phyloP scores from a whole-genome alignment of 2,329 filamentous ascomycete species.

The Pyrenophora seminiperda region DNA sequence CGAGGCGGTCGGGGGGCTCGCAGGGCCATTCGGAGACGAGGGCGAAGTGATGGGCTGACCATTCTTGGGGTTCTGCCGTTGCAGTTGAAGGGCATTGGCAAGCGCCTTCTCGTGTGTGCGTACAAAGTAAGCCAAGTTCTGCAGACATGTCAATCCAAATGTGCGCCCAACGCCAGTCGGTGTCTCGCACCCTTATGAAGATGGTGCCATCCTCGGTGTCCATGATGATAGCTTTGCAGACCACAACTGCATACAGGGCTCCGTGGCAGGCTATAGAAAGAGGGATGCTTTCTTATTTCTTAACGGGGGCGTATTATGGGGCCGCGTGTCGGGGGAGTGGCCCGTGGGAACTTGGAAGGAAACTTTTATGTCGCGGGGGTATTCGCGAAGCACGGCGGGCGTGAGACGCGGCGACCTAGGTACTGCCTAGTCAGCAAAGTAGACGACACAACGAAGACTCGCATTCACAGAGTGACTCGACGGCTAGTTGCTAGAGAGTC shows the following conservation, averaged over 20 bases:
- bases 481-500: slow-evolving; percentile 10
- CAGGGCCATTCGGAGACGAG: slow-evolving; percentile 45
- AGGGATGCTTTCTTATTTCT: slow-evolving; percentile 10
- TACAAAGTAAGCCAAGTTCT: slow-evolving; percentile 96
- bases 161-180: neutral
- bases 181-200: slow-evolving; percentile 76
- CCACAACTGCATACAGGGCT: slow-evolving; percentile 43
- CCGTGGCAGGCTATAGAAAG: slow-evolving; percentile 6
- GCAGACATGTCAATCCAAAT: slow-evolving; percentile 39
- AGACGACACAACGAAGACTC: slow-evolving; percentile 1
- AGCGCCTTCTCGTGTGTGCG: slow-evolving; percentile 96
- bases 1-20: slow-evolving; percentile 61
- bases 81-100: slow-evolving; percentile 90
- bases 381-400: slow-evolving; percentile 27
- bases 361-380: slow-evolving; percentile 21
- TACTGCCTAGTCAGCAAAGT: slow-evolving; percentile 32
- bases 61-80: slow-evolving; percentile 74
- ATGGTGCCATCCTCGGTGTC: slow-evolving; percentile 87
- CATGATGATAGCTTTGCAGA: slow-evolving; percentile 57
- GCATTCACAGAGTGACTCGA: slow-evolving; percentile 1
- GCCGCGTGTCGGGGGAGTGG: slow-evolving; percentile 14
- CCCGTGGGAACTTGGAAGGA: too few relatives aligned
- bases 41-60: slow-evolving; percentile 52
- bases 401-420: slow-evolving; percentile 29
- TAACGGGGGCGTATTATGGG: slow-evolving; percentile 13